Conservation (phyloP, 116 monocot genomes). For the Trichopus zeylanicus region DNA sequence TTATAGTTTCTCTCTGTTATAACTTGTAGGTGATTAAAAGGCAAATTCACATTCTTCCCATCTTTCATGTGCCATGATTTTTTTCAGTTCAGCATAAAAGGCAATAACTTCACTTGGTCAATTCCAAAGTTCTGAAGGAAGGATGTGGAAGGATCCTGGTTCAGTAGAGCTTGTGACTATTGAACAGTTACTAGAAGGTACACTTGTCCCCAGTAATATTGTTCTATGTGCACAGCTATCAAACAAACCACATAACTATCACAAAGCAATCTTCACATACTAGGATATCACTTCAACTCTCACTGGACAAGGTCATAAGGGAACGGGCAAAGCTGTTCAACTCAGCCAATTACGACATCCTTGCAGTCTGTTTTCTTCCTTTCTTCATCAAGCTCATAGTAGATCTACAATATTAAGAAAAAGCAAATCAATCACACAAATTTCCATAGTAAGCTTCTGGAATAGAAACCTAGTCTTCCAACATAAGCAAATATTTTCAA, state of each 20-base stretch:
- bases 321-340: conserved; percentile 1
- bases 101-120: neutral
- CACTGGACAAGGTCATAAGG: neutral
- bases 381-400: neutral
- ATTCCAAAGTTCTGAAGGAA: neutral
- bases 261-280: neutral
- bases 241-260: neutral
- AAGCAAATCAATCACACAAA: neutral
- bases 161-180: no score
- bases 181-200: no score
- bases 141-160: neutral
- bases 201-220: neutral
- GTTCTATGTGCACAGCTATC: neutral
- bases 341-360: neutral
- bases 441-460: neutral
- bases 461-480: neutral
- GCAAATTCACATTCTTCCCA: no score
- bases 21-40: no score
- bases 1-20: no score
- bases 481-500: neutral
- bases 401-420: neutral
- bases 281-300: neutral
- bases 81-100: neutral
- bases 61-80: neutral
- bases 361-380: neutral